Evolutionary conservation across 176 grass and related monocot species (phyloP).

Genomic region (Miscanthus lutarioriparius): DNA sequence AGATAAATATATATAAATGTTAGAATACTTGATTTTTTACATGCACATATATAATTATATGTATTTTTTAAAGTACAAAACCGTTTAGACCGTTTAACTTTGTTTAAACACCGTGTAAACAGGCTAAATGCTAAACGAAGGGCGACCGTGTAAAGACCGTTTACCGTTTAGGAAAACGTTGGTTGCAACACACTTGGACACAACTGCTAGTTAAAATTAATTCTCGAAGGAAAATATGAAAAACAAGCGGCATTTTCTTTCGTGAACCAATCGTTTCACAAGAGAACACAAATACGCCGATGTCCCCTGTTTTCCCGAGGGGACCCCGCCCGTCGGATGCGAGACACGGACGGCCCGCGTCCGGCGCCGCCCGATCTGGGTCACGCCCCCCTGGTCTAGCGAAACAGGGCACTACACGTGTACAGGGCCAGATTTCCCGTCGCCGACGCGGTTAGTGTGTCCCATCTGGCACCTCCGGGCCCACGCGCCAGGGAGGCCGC

Average conservation of each 20-base stretch:
- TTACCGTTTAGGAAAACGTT: too few species aligned
- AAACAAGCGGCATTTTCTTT: neutral
- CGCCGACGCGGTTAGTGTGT: conserved; percentile 10
- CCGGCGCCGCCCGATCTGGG: neutral
- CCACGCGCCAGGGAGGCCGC: conserved; percentile 2
- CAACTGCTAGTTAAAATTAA: neutral
- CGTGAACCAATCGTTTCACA: neutral
- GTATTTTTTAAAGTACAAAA: too few species aligned
- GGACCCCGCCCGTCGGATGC: conserved; percentile 15
- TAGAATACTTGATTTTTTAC: too few species aligned
- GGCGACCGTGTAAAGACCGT: too few species aligned
- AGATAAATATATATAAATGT: too few species aligned
- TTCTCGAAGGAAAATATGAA: neutral
- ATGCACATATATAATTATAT: too few species aligned
- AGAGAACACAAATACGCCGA: neutral
- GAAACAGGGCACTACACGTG: conserved; percentile 40
- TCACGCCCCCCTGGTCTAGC: neutral
- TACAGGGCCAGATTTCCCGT: conserved; percentile 19
- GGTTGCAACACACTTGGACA: too few species aligned
- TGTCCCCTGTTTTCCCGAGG: neutral
- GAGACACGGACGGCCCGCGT: neutral
- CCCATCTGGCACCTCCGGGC: neutral
- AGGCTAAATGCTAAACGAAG: too few species aligned
- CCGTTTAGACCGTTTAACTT: too few species aligned
- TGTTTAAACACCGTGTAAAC: too few species aligned